Base-by-base conservation (phyloP, 768 basidiomycete genomes). In the Hygrocybe punicea region DNA sequence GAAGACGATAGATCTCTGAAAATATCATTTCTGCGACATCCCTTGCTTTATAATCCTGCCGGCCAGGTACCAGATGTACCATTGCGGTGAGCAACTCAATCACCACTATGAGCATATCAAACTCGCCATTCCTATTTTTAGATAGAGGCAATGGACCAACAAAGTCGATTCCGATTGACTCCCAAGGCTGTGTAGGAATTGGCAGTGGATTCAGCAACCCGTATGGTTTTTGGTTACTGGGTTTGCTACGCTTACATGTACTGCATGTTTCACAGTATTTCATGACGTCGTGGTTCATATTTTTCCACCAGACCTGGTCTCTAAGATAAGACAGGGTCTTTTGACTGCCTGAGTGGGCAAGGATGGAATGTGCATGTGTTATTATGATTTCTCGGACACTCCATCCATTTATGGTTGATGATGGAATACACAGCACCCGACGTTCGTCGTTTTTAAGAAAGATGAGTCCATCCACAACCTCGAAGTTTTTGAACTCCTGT, bases 241-340 rank as follows among this genome's bases (percentile, higher is more conserved):
- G 55, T 42, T 67, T 69, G 6, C 37, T 48, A 0, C 57, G 36
- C 14, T 58, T 49, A 34, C 64, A 65, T 13, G 50, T 57, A 6
- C 40, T 52, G 24, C 62, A 58, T 62, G 70, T 0, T 65, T 71
- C 66, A 67, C 71, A 73, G 50, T 51, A 75, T 0, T 40, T 46
- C 1, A 55, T 25, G 0, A 67, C 51, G 33, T 77, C 72, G 0
- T 16, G 3, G 0, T 54, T 61, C 59, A 77, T 69, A 63, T 46
- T 24, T 16, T 61, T 57, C 60, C 62, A 68, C 52, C 48, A 65
- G 4, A 58, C 58, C 11, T 62, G 42, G 33, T 73, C 64, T 4
- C 62, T 44, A 0, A 76, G 57, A 46, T 70, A 71, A 0, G 54
- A 19, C 0, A 72, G 8, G 0, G 73, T 77, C 51, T 77, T 77